These are phyloP conservation scores for Sergeia podlipaevii DNA, from an alignment of 208 protist species.

Conservation along the genomic window DNA sequence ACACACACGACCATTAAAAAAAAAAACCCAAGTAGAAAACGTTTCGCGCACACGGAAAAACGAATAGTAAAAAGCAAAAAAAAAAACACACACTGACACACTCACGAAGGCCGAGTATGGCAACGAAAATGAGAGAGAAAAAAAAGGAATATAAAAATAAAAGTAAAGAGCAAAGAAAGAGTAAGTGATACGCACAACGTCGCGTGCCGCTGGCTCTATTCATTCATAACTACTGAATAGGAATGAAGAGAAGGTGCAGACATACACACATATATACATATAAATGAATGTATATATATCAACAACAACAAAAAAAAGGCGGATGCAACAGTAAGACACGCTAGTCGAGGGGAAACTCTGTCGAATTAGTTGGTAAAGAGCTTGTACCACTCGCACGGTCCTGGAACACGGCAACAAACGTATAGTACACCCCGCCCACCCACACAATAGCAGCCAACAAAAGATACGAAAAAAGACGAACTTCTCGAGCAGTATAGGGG, in stretches of 20 bases:
- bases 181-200: conserved; percentile 9
- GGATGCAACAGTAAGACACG: too few species aligned
- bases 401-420: conserved; percentile 15
- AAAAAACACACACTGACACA: neutral
- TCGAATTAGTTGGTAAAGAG: too few species aligned
- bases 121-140: neutral
- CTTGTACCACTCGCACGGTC: too few species aligned
- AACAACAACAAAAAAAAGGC: neutral
- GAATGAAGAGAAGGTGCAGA: neutral
- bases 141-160: conserved; percentile 10
- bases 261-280: conserved; percentile 1
- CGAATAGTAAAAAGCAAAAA: neutral
- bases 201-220: too few species aligned
- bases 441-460: conserved; percentile 40
- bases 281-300: neutral
- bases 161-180: conserved; percentile 1
- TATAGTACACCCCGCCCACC: conserved; percentile 55
- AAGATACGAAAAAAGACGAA: conserved; percentile 46
- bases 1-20: neutral
- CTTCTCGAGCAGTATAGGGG: conserved; percentile 25
- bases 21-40: conserved; percentile 5
- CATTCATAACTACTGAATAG: too few species aligned
- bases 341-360: too few species aligned
- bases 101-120: neutral
- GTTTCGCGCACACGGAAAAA: neutral